Base-by-base conservation (phyloP, 306 rosid species). In the Pachyrhizus erosus region DNA sequence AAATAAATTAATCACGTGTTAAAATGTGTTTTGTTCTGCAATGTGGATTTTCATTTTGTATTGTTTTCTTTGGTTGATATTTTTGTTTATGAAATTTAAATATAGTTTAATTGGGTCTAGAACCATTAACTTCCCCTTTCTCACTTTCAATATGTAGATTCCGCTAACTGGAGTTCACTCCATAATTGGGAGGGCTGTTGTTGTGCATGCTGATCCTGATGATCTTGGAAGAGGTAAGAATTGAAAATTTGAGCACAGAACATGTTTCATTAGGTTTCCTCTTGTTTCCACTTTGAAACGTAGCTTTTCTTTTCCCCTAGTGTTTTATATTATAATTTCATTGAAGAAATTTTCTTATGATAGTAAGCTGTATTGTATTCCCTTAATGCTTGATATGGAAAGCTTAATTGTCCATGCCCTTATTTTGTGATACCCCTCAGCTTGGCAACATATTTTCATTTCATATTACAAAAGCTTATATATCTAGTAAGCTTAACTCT, bases 141-240 rank as follows among this genome's bases (percentile, higher is more conserved):
- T 48, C 54, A 5, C 61, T 55, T 65, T 61, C 72, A 77, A 73
- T 77, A 18, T 73, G 87, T 60, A 91, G 93, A 84, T 91, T 82
- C 88, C 87, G 8, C 86, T 91, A 18, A 83, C 52, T 76, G 96
- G 91, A 20, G 84, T 83, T 81, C 89, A 91, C 86, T 91, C 93
- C 60, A 84, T 91, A 55, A 85, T 91, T 13, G 93, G 93, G 33
- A 85, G 93, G 79, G 93, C 92, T 5, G 92, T 88, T 14, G 92
- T 89, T 66, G 93, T 91, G 71, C 96, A 91, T 61, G 93, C 92
- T 65, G 96, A 91, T 89, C 91, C 92, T 10, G 96, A 91, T 82
- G 96, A 89, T 84, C 96, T 91, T 82, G 92, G 96, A 65, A 85
- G 77, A 76, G 96, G 93, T 89, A 86, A 78, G 82, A 68, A 76